Evolutionary conservation across 208 protist genomes (phyloP).

Genomic region (Leishmania major): DNA sequence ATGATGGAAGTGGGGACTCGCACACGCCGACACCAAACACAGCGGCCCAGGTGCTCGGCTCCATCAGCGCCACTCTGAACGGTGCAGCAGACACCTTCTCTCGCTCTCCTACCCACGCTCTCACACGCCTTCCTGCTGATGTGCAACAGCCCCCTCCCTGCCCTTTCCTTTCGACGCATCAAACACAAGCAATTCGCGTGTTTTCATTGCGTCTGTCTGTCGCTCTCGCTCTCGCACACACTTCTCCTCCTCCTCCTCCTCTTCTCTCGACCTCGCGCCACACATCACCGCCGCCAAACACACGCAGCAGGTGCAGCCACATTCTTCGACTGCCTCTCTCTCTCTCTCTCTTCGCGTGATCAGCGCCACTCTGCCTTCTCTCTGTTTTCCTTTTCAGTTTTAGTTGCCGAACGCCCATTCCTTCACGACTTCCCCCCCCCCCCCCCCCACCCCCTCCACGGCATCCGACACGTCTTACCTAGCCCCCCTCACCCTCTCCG

Average conservation of each 20-base stretch:
- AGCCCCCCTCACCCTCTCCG: background rate
- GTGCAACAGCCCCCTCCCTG: background rate
- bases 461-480: background rate
- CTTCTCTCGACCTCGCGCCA: background rate
- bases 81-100: background rate
- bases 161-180: constrained; percentile 7
- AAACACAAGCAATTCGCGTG: background rate
- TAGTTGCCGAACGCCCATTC: background rate
- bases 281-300: background rate
- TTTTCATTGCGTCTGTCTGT: too few species aligned
- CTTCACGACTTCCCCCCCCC: background rate
- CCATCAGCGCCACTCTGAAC: background rate
- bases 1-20: background rate
- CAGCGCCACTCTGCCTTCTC: background rate
- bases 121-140: constrained; percentile 1
- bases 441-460: background rate
- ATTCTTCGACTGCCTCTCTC: background rate
- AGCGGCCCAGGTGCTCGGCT: background rate
- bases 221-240: too few species aligned
- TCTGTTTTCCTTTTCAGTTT: constrained; percentile 23
- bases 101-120: constrained; percentile 6
- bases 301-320: background rate
- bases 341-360: too few species aligned
- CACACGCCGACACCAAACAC: background rate
- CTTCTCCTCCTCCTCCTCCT: background rate